A percentile compares a stretch with the other conserved stretches of the same genome.
These are phyloP conservation scores for Pyricularia pennisetigena DNA, from an alignment of 2,329 filamentous ascomycete species.

Conservation along the genomic window DNA sequence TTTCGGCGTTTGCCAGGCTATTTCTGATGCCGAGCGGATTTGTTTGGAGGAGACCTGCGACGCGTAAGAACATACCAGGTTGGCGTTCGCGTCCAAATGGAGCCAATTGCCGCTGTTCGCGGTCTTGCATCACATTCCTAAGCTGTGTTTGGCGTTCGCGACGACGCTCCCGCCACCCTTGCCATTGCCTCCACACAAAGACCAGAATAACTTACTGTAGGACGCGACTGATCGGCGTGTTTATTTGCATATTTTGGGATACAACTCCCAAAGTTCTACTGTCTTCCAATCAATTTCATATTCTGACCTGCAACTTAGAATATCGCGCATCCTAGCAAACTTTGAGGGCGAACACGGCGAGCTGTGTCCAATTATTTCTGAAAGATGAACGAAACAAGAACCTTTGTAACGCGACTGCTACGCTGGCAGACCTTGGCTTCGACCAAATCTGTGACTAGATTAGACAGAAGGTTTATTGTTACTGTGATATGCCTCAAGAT, in stretches of 20 bases:
- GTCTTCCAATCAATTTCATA: background rate
- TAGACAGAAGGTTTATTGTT: background rate
- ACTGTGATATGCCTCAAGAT: background rate
- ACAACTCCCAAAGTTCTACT: background rate
- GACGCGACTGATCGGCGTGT: no score
- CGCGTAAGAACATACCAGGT: no score
- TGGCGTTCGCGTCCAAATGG: no score
- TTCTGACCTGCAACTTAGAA: background rate
- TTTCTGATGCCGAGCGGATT: no score
- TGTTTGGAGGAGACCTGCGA: no score
- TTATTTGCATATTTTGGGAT: background rate
- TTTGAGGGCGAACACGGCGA: background rate
- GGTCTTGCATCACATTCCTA: no score
- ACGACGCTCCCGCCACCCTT: no score
- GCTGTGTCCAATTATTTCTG: background rate
- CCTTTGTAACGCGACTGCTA: background rate
- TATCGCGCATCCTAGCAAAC: background rate
- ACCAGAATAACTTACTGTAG: no score
- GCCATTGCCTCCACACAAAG: no score
- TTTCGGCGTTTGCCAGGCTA: no score
- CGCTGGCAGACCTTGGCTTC: background rate
- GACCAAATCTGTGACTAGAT: background rate
- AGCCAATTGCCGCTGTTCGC: no score
- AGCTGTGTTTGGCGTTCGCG: no score
- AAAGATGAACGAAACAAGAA: background rate